These are phyloP conservation scores for Aspergillus nanangensis DNA, from an alignment of 495 filamentous ascomycete genomes.

Conservation along the genomic window DNA sequence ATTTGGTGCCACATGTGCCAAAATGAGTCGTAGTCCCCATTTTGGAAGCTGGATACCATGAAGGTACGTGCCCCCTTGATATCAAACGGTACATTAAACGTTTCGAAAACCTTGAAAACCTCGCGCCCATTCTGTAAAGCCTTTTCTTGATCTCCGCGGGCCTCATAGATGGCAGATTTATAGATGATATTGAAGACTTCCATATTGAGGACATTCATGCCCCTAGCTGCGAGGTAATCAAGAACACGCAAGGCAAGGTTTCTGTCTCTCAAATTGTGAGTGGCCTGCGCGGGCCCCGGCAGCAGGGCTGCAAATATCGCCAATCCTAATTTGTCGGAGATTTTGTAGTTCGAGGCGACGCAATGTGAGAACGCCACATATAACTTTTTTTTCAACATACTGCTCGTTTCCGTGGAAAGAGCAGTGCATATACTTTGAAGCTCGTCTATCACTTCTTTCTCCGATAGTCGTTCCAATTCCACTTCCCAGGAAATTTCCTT, in stretches of 20 bases:
- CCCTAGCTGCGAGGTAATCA: conserved; percentile 39
- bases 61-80: conserved; percentile 40
- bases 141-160: conserved; percentile 4
- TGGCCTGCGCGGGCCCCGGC: conserved; percentile 9
- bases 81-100: conserved; percentile 40
- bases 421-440: neutral
- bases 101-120: conserved; percentile 25
- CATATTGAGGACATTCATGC: conserved; percentile 38
- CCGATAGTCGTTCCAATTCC: neutral
- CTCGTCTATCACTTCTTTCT: neutral
- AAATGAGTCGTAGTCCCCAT: conserved; percentile 49
- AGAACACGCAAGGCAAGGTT: conserved; percentile 39
- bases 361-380: neutral
- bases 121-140: neutral
- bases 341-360: conserved; percentile 10
- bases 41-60: conserved; percentile 38
- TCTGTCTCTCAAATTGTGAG: neutral
- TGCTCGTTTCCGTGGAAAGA: neutral
- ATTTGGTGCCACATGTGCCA: conserved; percentile 59
- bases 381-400: neutral
- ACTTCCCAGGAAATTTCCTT: too few species aligned
- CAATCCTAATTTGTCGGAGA: conserved; percentile 33
- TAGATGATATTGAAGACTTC: conserved; percentile 42
- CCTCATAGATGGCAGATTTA: conserved; percentile 15
- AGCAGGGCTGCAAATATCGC: conserved; percentile 35